Evolutionary conservation across 495 filamentous ascomycete species (phyloP), one percentile per base, ranked within the genome.

Genomic region (Neurospora cerealis): DNA sequence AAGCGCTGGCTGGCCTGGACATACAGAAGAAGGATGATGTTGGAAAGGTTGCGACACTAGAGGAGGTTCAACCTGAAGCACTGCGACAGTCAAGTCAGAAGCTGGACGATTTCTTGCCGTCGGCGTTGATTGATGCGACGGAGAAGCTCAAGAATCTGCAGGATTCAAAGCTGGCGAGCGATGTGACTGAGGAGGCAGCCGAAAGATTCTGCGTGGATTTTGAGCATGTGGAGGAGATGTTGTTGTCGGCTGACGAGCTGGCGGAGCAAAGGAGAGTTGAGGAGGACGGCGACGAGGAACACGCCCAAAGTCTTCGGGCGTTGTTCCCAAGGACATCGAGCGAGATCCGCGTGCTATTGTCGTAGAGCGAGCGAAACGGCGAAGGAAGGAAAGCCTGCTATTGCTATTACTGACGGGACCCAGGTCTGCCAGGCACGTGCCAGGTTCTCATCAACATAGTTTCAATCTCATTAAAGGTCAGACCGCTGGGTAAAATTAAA

Each of bases 61-160:
- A 86, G 70, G 74, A 86, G 54, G 90, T 95, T 79, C 89, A 92
- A 72, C 88, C 90, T 0, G 84, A 87, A 15, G 81, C 87, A 4
- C 86, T 98, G 32, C 82, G 86, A 15, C 79, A 83, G 42, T 90
- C 91, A 8, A 91, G 91, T 78, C 93, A 96, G 77, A 87, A 88
- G 36, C 88, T 99, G 5, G 96, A 99, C 80, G 90, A 93, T 75
- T 98, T 97, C 82, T 86, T 99, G 28, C 94, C 95, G 0, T 95
- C 93, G 10, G 96, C 95, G 10, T 83, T 97, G 21, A 96, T 97
- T 88, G 96, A 99, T 79, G 93, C 95, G 4, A 87, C 90, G 73
- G 90, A 96, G 74, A 91, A 93, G 72, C 80, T 99, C 62, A 91
- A 91, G 75, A 84, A 86, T 15, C 82, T 98, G 15, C 89, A 89